phyloP scores from a whole-genome alignment of 495 filamentous ascomycete genomes.

The Lophiostoma macrostomum region DNA sequence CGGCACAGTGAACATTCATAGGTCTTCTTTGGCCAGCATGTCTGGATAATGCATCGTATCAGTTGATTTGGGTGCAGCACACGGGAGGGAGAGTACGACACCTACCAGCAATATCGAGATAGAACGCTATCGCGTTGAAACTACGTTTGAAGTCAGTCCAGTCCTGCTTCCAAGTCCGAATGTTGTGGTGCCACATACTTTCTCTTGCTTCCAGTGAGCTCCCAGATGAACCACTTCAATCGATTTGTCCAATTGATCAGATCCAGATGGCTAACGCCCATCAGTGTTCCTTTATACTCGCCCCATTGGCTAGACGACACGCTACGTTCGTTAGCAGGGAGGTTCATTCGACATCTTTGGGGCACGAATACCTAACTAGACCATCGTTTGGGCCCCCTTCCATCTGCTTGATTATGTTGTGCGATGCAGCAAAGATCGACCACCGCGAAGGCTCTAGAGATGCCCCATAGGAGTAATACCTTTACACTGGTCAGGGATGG shows the following conservation, averaged over 20 bases:
- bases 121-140: conserved; percentile 95
- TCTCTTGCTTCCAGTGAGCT: conserved; percentile 63
- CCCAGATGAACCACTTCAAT: conserved; percentile 65
- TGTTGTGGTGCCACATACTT: conserved; percentile 52
- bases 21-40: conserved; percentile 72
- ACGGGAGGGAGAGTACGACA: too few relatives aligned
- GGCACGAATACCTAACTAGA: conserved; percentile 58
- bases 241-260: conserved; percentile 96
- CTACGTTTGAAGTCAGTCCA: conserved; percentile 47
- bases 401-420: conserved; percentile 60
- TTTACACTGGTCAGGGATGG: conserved; percentile 26
- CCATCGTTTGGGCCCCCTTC: conserved; percentile 87
- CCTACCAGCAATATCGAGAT: conserved; percentile 79
- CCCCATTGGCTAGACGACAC: conserved; percentile 85
- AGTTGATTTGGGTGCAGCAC: too few relatives aligned
- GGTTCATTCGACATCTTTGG: background rate
- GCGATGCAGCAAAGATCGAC: conserved; percentile 71
- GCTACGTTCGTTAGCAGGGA: conserved; percentile 42
- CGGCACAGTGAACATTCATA: conserved; percentile 40
- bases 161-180: conserved; percentile 1
- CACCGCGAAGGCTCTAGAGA: conserved; percentile 62
- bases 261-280: conserved; percentile 84
- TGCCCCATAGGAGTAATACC: conserved; percentile 91
- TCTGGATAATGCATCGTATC: conserved; percentile 50
- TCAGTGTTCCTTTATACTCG: conserved; percentile 86